Evolutionary conservation across 345 rosid species (phyloP).

Genomic region (Eucalyptus curtisii): DNA sequence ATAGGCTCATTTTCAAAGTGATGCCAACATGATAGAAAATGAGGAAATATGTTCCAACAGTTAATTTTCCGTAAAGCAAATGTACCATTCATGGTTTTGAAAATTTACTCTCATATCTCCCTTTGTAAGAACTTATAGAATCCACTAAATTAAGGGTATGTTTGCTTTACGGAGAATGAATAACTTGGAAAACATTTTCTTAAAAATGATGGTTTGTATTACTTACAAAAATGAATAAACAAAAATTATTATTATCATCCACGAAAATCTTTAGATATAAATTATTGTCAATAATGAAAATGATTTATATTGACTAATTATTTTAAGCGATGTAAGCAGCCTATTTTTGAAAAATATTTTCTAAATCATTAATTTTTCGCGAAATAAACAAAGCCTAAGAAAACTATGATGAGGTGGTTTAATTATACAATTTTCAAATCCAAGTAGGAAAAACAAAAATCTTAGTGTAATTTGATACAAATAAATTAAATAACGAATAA

Average conservation of each 20-base stretch:
- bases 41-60: not conserved
- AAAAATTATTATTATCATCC: no score
- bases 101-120: not conserved
- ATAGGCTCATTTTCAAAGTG: not conserved
- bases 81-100: not conserved
- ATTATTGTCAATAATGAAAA: no score
- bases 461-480: not conserved
- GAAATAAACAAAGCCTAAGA: not conserved
- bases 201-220: no score
- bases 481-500: not conserved
- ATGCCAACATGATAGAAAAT: not conserved
- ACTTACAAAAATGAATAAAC: no score
- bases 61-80: not conserved
- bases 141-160: not conserved
- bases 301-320: no score
- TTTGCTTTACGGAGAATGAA: accelerated
- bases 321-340: no score
- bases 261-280: no score
- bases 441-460: not conserved
- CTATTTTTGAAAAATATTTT: no score
- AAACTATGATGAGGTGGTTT: not conserved
- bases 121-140: not conserved
- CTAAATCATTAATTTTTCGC: no score
- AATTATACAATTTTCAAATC: not conserved
- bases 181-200: no score